Base-by-base conservation (phyloP, 164 flowering plant species). In the Magnolia officinalis region DNA sequence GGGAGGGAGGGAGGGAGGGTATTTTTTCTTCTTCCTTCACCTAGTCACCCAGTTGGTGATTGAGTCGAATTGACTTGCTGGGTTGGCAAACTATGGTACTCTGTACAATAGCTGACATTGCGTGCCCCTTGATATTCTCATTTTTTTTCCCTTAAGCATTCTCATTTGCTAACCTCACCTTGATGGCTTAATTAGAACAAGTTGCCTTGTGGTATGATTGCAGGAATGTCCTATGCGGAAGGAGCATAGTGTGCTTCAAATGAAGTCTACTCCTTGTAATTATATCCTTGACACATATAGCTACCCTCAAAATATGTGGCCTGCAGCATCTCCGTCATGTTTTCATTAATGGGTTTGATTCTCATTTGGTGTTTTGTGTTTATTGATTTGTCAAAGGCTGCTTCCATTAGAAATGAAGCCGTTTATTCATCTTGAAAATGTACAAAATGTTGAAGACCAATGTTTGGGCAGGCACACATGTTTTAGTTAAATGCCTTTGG, bases 211-310 rank as follows among this genome's bases (percentile, higher is more conserved):
- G 61, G 74, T 69, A 2, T 55, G 58, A 58, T 70, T 81, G 86
- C 91, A 90, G 94, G 81, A 87, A 83, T 80, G 80, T 79, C 23
- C 26, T 87, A 16, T 83, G 87, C 50, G 92, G 91, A 67, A 87
- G 90, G 87, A 83, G 73, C 24, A 78, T 89, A 8, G 76, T 81
- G 51, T 81, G 89, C 77, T 72, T 83, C 37, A 85, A 85, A 68
- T 88, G 82, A 88, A 76, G 24, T 50, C 51, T 65, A 49, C 10
- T 31, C 6, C 45, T 68, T 37, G 50, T 74, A 77, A 70, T 51
- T 51, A 52, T 72, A 49, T 23, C 18, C 24, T 59, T 63, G 26
- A 72, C 23, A 16, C 20, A 29, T 61, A 52, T 51, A 8, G 8
- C 66, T 29, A 13, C 52, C 71, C 51, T 64, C 0, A 37, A 37